Base-by-base conservation (phyloP, 208 protist genomes). In the Leishmania arabica region DNA sequence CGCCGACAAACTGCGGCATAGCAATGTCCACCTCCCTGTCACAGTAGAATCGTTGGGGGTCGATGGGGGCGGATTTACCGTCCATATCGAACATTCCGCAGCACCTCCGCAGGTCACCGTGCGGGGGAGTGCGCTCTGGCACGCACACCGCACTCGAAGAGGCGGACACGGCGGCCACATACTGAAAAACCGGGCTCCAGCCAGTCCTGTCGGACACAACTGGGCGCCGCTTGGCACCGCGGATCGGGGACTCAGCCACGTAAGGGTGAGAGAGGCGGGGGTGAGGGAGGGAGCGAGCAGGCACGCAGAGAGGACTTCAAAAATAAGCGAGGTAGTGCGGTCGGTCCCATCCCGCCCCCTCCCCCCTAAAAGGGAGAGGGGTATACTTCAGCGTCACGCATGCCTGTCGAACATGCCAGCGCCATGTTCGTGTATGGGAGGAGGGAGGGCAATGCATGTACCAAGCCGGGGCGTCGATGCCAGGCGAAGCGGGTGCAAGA, bases 1-100 rank as follows among this genome's bases (percentile, higher is more conserved):
- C 78, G 58, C 87, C 81, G 45, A 90, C 86, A 49, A 88, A 60
- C 65, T 60, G 68, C 45, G 87, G 86, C 82, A 89, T 85, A 42
- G 82, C 84, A 11, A 90, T 69, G 64, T 83, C 84, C 64, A 86
- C 77, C 54, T 89, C 85, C 24, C 82, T 79, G 66, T 87, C 76
- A 0, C 87, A 84, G 78, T 80, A 87, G 56, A 86, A 78, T 1
- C 27, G 24, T 64, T 64, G 58, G 58, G 27, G 27, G 58, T 31
- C 13, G 58, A 64, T 31, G 58, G n/a, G 11, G 40, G 3, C 27
- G 9, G 11, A 6, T 64, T 64, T 3, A 76, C 80, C 86, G 0
- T 11, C 6, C n/a, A 15, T 24, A 69, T 77, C 85, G 66, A 79
- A 81, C 71, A 85, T 49, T 15, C 77, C 60, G 53, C 82, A 82